phyloP scores from a whole-genome alignment of 2,329 filamentous ascomycete species.

The Fusarium sp. region DNA sequence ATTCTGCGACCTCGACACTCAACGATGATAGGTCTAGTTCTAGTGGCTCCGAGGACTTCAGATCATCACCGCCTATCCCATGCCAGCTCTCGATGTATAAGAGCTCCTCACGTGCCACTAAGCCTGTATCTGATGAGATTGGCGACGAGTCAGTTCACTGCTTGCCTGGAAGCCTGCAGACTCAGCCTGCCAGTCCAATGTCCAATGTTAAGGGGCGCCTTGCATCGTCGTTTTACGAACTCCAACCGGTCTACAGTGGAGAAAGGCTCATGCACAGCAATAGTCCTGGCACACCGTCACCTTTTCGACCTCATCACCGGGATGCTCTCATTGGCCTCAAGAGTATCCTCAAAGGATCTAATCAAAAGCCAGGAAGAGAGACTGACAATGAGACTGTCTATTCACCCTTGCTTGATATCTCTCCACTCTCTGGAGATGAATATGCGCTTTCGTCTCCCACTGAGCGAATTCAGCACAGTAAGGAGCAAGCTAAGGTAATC shows the following conservation, averaged over 20 bases:
- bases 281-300: conserved; percentile 6
- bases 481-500: conserved; percentile 22
- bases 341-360: conserved; percentile 33
- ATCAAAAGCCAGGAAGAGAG: not conserved
- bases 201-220: not conserved
- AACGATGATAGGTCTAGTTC: not conserved
- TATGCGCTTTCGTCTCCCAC: conserved; percentile 22
- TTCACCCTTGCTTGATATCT: conserved; percentile 1
- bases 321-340: conserved; percentile 29
- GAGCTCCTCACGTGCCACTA: not conserved
- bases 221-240: conserved; percentile 12
- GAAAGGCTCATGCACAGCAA: conserved; percentile 5
- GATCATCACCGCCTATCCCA: conserved; percentile 19
- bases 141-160: not conserved
- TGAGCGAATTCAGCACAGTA: conserved; percentile 25
- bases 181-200: not conserved
- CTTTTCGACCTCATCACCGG: conserved; percentile 36
- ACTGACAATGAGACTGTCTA: not conserved
- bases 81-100: not conserved
- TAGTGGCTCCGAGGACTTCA: not conserved
- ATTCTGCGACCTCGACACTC: not conserved
- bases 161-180: not conserved
- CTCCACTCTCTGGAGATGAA: conserved; percentile 12
- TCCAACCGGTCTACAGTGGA: conserved; percentile 36
- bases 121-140: not conserved